Evolutionary conservation across 2,329 filamentous ascomycete species (phyloP), one percentile per base, ranked within the genome.

Genomic region (Nemania sp.): DNA sequence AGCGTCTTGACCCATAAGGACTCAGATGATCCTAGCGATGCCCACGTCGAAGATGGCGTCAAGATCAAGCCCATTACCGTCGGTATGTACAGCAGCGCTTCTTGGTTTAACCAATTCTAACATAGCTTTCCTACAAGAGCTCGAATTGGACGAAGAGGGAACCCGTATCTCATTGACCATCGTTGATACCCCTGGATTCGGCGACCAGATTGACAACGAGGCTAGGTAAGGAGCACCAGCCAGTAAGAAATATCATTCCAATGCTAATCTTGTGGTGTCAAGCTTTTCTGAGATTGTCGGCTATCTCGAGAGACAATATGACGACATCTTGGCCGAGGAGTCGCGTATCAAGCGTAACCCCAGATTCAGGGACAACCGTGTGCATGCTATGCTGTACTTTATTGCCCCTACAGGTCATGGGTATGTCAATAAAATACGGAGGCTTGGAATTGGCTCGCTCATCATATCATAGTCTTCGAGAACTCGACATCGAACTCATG

Each of bases 281-380:
- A 96, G 91, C 79, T 99, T 99, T 75, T 88, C 89, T 67, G 94
- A 97, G 77, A 99, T 99, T 69, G 92, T 96, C 66, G 93, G 92
- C 66, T 97, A 96, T 78, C 90, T 99, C 69, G 94, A 99, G 83
- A 86, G 93, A 79, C 93, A 99, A 85, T 97, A 97, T 77, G 94
- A 99, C 77, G 92, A 97, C 74, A 97, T 99, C 81, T 84, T 99
- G 67, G 93, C 94, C 60, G 93, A 97, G 80, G 94, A 99, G 80
- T 97, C 94, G 69, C 91, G 94, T 81, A 99, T 99, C 83, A 99
- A 99, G 90, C 94, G 94, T 91, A 99, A 99, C 81, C 94, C 94
- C 67, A 88, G 94, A 70, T 99, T 99, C 88, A 88, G 94, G 72
- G 94, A 99, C 79, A 97, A 99, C 80, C 90, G 94, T 79, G 91